These are phyloP conservation scores for Ceriops tagal DNA, from an alignment of 345 rosid species.

Conservation along the genomic window DNA sequence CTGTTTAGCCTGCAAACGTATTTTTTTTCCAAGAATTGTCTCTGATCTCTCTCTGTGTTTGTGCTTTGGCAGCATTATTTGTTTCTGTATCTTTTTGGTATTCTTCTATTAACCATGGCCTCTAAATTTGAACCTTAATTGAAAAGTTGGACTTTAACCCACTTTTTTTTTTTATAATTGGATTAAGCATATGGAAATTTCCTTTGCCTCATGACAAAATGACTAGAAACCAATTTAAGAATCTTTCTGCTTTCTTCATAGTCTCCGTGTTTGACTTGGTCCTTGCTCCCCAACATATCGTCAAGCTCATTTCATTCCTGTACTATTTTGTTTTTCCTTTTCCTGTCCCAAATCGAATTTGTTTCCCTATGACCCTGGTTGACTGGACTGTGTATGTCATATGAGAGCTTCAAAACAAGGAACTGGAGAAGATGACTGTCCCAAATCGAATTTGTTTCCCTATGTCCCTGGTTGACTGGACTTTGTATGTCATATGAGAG, in stretches of 20 bases:
- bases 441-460: background rate
- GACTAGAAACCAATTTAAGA: conserved; percentile 12
- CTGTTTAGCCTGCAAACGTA: conserved; percentile 1
- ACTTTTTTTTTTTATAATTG: conserved; percentile 2
- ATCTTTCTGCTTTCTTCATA: conserved; percentile 17
- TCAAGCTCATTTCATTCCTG: too few relatives aligned
- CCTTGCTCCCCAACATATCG: too few relatives aligned
- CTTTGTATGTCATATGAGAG: background rate
- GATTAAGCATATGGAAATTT: background rate
- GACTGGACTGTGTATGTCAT: background rate
- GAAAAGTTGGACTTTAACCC: conserved; percentile 2
- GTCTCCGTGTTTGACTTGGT: too few relatives aligned
- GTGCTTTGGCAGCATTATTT: conserved; percentile 30
- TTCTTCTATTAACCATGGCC: conserved; percentile 7
- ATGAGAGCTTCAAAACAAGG: too few relatives aligned
- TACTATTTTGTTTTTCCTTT: background rate
- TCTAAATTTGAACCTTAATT: conserved; percentile 5
- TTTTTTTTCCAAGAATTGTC: background rate
- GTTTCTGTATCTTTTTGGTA: conserved; percentile 17
- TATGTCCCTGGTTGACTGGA: background rate
- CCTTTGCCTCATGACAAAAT: conserved; percentile 3
- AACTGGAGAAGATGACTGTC: conserved; percentile 2
- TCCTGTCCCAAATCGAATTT: background rate
- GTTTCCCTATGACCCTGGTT: background rate
- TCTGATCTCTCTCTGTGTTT: background rate